Base-by-base conservation (phyloP, 1,284 basidiomycete species). In the Butyriboletus regius region DNA sequence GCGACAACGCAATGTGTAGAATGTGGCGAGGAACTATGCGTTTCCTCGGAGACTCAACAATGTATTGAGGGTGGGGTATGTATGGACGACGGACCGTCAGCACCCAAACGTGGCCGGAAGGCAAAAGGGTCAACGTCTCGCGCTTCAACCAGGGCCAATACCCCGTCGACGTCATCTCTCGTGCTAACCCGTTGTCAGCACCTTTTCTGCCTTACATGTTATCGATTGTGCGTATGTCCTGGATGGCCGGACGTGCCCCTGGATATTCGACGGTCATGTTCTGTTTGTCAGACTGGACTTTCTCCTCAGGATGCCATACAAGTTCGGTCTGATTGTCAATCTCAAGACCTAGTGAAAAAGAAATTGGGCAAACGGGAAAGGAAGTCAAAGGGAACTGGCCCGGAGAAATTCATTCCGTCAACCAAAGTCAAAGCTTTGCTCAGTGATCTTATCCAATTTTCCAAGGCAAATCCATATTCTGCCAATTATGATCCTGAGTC, bases 161-260 rank as follows among this genome's bases (percentile, higher is more conserved):
- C 83, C 59, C 85, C 86, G 7, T 72, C 74, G 20, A 66, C 65
- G 12, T 73, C 76, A 5, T 78, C 75, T 17, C 77, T 82, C 3
- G 70, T 96, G 43, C 69, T 99, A 60, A 97, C 96, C 7, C 81
- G 86, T 50, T 99, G 96, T 69, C 88, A 92, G 62, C 96, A 98
- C 68, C 74, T 98, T 29, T 94, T 90, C 68, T 97, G 93, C 63
- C 62, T 84, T 8, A 71, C 70, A 17, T 97, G 93, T 70, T 96
- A 91, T 76, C 81, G 83, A 43, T 71, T 73, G 51, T 79, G 78
- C 35, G 76, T 88, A 29, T 92, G 79, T 58, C 79, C 90, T 12
- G 80, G 80, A 33, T 96, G 88, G 84, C 87, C 91, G 3, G 80
- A 84, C 54, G 76, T 81, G 22, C 59, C 77, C 14, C 69, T 77